phyloP scores from a whole-genome alignment of 2,329 filamentous ascomycete genomes.

The Fusarium setosum region DNA sequence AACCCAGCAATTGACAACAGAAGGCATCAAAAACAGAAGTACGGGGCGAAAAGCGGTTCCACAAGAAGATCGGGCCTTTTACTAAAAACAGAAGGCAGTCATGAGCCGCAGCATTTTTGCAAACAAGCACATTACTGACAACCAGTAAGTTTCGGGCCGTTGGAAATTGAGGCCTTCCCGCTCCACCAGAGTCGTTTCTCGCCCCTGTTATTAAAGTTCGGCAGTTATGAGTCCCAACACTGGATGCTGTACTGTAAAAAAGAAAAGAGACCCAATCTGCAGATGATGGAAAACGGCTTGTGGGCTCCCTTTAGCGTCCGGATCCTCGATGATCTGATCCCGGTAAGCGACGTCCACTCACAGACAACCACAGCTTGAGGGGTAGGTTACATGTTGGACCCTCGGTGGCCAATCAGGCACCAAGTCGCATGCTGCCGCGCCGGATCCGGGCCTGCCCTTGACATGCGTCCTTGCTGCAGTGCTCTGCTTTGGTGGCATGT shows the following conservation, averaged over 20 bases:
- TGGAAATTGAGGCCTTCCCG: constrained; percentile 27
- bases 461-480: background rate
- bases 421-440: constrained; percentile 22
- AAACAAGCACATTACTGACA: no score
- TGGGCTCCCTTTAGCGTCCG: background rate
- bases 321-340: constrained; percentile 1
- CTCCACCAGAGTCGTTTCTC: constrained; percentile 25
- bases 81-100: no score
- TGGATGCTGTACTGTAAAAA: constrained; percentile 15
- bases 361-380: constrained; percentile 11
- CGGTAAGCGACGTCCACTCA: background rate
- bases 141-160: constrained; percentile 13
- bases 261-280: no score
- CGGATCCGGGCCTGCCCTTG: no score
- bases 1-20: no score
- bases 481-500: background rate
- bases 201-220: background rate
- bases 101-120: no score
- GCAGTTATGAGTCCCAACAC: constrained; percentile 1
- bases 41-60: no score
- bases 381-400: constrained; percentile 34
- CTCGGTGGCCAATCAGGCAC: constrained; percentile 23
- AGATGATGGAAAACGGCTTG: constrained; percentile 15
- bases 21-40: no score
- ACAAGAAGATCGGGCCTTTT: no score